Conservation (phyloP, 2,329 filamentous ascomycete species). For the Dothidotthia symphoricarpi region DNA sequence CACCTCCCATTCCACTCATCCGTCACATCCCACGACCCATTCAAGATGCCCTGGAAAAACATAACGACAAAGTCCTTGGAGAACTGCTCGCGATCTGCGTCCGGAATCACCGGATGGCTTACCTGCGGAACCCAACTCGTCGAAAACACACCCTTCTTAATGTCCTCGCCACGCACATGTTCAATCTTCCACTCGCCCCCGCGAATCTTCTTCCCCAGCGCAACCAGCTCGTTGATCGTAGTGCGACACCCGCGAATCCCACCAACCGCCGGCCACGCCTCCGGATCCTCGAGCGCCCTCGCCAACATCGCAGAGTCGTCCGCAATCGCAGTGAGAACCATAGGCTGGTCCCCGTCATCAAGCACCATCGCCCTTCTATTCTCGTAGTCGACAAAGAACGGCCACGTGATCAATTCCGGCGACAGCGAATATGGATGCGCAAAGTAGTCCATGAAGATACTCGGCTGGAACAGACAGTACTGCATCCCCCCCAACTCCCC, state of each 20-base stretch:
- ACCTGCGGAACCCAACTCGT: constrained; percentile 45
- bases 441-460: constrained; percentile 57
- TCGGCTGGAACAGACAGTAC: constrained; percentile 58
- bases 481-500: constrained; percentile 54
- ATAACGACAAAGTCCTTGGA: constrained; percentile 44
- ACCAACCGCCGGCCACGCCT: constrained; percentile 28
- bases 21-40: constrained; percentile 47
- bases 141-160: constrained; percentile 45
- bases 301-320: constrained; percentile 28
- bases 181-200: constrained; percentile 43
- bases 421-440: constrained; percentile 51
- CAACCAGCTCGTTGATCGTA: constrained; percentile 27
- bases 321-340: constrained; percentile 28
- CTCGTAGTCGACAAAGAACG: constrained; percentile 35
- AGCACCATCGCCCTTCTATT: constrained; percentile 30
- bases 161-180: constrained; percentile 49
- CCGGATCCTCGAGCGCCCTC: constrained; percentile 24
- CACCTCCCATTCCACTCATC: constrained; percentile 49
- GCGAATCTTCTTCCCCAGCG: constrained; percentile 29
- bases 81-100: constrained; percentile 36
- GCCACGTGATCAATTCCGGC: constrained; percentile 45
- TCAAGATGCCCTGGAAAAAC: constrained; percentile 44
- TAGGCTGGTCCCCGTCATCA: constrained; percentile 24
- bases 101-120: constrained; percentile 37
- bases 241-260: constrained; percentile 28